Evolutionary conservation across 2,329 filamentous ascomycete genomes (phyloP), one percentile per base, ranked within the genome.

Genomic region (Exophiala oligosperma): DNA sequence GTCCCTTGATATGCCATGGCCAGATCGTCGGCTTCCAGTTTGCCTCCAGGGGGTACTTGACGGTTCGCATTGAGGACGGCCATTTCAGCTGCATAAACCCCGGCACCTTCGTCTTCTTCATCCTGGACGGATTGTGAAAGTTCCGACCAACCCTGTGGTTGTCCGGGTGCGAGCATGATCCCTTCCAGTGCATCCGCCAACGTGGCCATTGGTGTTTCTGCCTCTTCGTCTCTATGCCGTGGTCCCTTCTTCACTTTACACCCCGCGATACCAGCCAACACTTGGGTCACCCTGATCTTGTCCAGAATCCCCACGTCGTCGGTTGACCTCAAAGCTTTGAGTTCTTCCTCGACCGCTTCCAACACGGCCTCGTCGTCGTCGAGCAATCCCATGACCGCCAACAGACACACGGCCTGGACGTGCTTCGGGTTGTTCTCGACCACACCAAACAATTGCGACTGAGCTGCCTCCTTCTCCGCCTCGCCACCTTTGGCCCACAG

Each of bases 401-500:
- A 80, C 3, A 97, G 81, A 0, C 92, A 82, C 1, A 95, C 84
- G 0, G 91, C 88, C 62, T 87, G 88, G 1, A 96, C 83, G 65
- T 97, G 92, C 1, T 86, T 83, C 0, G 90, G 84, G 50, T 89
- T 77, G 51, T 79, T 81, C 66, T 92, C 90, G 11, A 96, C 87
- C 37, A 89, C 87, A 12, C 87, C 86, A 68, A 96, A 93, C 0
- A 99, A 81, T 63, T 90, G 84, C 52, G 89, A 86, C 2, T 91
- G 84, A 14, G 93, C 92, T 61, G 89, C 85, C 50, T 87, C 84
- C 48, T 88, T 85, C 55, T 92, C 89, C 0, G 86, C 81, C 5
- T 88, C 84, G 0, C 86, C 85, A 7, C 90, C 92, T 64, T 91
- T 91, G 0, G 92, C 92, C 93, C 94, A 99, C 0, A 97, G 81